Base-by-base conservation (phyloP, 805 yeast genomes). In the Cephaloascus albidus region DNA sequence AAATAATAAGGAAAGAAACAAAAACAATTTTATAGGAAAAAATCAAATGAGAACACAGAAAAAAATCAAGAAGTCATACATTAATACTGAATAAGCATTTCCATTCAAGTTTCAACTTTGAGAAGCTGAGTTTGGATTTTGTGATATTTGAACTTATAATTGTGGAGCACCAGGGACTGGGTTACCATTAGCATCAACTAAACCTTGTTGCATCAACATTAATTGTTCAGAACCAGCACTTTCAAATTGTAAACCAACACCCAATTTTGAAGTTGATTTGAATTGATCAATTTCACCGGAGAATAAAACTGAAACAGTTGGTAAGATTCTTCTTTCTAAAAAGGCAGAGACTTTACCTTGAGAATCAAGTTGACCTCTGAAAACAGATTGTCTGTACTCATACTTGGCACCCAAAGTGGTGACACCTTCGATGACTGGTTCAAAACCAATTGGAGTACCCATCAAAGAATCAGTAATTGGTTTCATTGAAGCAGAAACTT, bases 321-420 rank as follows among this genome's bases (percentile, higher is more conserved):
- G 97, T 54, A 89, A 73, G 40, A 93, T 79, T 61, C 95, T 81
- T 71, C 88, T 87, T 70, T 93, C 98, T 60, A 93, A 71, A 72
- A 88, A 79, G 53, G 88, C 85, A 41, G 85, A 74, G 39, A 90
- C 94, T 68, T 85, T 87, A 65, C 98, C 98, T 44, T 74, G 70
- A 38, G 94, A 78, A 67, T 88, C 96, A 45, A 93, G 57, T 64
- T 89, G 95, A 57, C 97, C 96, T 67, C 98, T 81, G 78, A 88
- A 88, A 40, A 87, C 81, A 42, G 94, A 82, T 66, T 87, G 94
- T 70, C 97, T 87, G 76, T 87, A 93, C 70, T 93, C 97, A 66
- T 90, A 90, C 69, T 90, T 93, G 54, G 96, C 95, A 66, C 97
- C 98, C 42, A 90, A 60, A 44, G 96, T 85, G 52, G 98, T 89